A percentile compares a stretch with the other conserved stretches of the same genome.
These are phyloP conservation scores for Alternaria sp. DNA, from an alignment of 2,329 filamentous ascomycete species.

Conservation along the genomic window DNA sequence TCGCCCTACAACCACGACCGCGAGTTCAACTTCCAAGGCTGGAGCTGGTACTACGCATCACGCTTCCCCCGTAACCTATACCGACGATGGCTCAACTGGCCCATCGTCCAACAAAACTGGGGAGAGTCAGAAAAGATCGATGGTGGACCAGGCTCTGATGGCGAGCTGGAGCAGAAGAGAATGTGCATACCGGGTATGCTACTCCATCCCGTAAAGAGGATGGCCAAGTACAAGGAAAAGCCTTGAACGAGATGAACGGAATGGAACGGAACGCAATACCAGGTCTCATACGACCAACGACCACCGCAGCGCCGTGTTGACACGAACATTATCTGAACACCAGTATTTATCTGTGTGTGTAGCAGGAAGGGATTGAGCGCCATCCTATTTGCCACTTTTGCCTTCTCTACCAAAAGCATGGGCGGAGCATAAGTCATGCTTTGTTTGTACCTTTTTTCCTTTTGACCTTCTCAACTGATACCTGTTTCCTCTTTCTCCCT, in stretches of 20 bases:
- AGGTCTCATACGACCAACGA: not conserved
- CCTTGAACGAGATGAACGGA: conserved; percentile 4
- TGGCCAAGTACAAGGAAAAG: conserved; percentile 36
- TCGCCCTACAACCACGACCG: conserved; percentile 64
- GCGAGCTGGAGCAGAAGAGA: conserved; percentile 66
- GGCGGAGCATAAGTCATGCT: not conserved
- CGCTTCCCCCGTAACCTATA: conserved; percentile 83
- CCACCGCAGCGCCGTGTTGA: not conserved
- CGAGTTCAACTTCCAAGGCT: conserved; percentile 86
- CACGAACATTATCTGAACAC: not conserved
- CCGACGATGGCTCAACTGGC: conserved; percentile 82
- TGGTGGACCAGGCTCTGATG: conserved; percentile 45
- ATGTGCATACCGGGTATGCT: conserved; percentile 94
- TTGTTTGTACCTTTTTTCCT: not conserved
- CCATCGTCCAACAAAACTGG: conserved; percentile 78
- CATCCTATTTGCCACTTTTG: not conserved
- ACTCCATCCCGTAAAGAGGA: conserved; percentile 83
- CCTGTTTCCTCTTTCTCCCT: not conserved
- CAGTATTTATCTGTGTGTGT: not conserved
- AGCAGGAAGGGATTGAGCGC: not conserved
- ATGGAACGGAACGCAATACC: not conserved
- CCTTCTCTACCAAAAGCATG: not conserved
- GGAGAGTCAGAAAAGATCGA: conserved; percentile 73
- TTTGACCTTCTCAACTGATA: not conserved
- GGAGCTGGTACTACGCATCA: conserved; percentile 91